phyloP scores from a whole-genome alignment of 2,329 filamentous ascomycete species.

The Neobulgaria alba region DNA sequence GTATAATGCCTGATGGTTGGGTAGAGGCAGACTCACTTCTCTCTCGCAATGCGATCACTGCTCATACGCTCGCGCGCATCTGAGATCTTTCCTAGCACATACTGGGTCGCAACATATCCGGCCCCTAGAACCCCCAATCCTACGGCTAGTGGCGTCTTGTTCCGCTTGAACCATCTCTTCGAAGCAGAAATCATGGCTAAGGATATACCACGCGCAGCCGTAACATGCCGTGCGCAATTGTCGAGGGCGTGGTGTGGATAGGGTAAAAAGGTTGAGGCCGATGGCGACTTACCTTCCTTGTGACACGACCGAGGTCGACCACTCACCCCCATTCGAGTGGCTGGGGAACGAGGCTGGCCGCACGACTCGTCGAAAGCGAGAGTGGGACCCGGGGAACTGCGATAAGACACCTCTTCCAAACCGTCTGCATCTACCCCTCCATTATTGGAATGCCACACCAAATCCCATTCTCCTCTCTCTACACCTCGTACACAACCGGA shows the following conservation, averaged over 20 bases:
- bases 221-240: constrained; percentile 2
- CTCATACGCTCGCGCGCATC: constrained; percentile 95
- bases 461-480: not conserved
- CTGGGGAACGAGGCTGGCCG: too few species aligned
- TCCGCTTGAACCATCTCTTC: constrained; percentile 85
- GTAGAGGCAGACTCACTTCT: constrained; percentile 60
- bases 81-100: constrained; percentile 82
- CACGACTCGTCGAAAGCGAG: too few species aligned
- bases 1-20: not conserved
- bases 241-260: not conserved
- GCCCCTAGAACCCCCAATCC: constrained; percentile 81
- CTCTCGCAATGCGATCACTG: constrained; percentile 88
- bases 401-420: too few species aligned
- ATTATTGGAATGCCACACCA: constrained; percentile 5
- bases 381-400: too few species aligned
- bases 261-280: not conserved
- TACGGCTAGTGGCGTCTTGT: constrained; percentile 82
- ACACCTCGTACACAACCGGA: constrained; percentile 1
- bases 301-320: constrained; percentile 5
- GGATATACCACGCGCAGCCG: not conserved
- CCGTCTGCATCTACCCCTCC: constrained; percentile 16
- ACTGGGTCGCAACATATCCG: constrained; percentile 87
- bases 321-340: constrained; percentile 4
- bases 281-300: constrained; percentile 1
- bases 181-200: constrained; percentile 57